Conservation (phyloP, 2,329 filamentous ascomycete species). For the Colletotrichum brevisporum region DNA sequence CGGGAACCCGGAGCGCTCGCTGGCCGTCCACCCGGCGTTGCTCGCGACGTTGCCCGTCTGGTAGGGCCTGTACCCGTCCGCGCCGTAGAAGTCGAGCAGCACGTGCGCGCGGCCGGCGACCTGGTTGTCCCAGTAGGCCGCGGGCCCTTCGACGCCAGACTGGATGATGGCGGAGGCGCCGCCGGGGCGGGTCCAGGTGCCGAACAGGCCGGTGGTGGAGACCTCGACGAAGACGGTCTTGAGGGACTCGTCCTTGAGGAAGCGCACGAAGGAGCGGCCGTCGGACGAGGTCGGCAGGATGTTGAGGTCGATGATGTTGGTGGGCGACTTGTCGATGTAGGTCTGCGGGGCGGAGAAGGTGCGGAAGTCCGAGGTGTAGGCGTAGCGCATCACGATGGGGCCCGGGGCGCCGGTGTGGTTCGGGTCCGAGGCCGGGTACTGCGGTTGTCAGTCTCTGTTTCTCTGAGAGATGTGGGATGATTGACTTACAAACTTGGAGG, state of each 20-base stretch:
- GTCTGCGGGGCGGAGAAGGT: slow-evolving; percentile 65
- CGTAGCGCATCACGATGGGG: slow-evolving; percentile 64
- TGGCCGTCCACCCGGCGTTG: slow-evolving; percentile 61
- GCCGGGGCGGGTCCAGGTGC: slow-evolving; percentile 64
- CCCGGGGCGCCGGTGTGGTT: slow-evolving; percentile 62
- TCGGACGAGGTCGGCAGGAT: slow-evolving; percentile 56
- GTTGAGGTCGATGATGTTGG: slow-evolving; percentile 66
- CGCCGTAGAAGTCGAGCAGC: slow-evolving; percentile 64
- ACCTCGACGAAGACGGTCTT: slow-evolving; percentile 67
- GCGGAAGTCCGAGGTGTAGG: slow-evolving; percentile 68
- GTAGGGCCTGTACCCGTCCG: slow-evolving; percentile 65
- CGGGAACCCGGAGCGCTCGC: slow-evolving; percentile 58
- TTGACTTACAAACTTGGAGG: slow-evolving; percentile 59
- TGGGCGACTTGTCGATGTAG: slow-evolving; percentile 63
- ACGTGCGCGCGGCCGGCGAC: slow-evolving; percentile 58
- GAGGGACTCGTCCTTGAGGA: slow-evolving; percentile 68
- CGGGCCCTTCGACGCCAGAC: slow-evolving; percentile 59
- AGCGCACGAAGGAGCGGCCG: slow-evolving; percentile 62
- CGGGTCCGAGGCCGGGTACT: slow-evolving; percentile 63
- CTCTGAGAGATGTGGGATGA: neutral
- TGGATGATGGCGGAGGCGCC: slow-evolving; percentile 58
- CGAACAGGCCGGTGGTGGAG: slow-evolving; percentile 63
- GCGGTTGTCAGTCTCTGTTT: slow-evolving; percentile 9
- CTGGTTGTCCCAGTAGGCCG: slow-evolving; percentile 59
- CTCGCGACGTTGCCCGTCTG: slow-evolving; percentile 58